Percentiles rank a stretch among this genome's conserved stretches.
These are phyloP conservation scores for Casuarina glauca DNA, from an alignment of 306 rosid species.

Conservation along the genomic window DNA sequence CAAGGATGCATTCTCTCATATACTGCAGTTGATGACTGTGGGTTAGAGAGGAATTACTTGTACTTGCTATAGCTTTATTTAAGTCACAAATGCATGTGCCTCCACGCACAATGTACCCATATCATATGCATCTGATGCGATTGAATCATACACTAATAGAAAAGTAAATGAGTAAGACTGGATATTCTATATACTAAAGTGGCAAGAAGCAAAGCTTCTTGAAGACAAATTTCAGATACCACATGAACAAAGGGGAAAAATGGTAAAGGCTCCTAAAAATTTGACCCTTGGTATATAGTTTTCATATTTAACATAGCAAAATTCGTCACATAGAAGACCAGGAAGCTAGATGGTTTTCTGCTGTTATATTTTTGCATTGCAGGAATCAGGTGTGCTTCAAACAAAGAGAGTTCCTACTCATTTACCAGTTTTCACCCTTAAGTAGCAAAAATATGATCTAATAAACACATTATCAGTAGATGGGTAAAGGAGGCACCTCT, in stretches of 20 bases:
- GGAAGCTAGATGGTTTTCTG: not conserved
- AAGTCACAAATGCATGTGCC: not conserved
- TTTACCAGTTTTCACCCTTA: not conserved
- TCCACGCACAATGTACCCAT: not conserved
- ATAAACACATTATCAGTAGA: not conserved
- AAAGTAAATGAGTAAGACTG: not conserved
- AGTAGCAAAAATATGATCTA: not conserved
- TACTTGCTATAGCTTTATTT: not conserved
- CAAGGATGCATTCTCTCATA: constrained; percentile 99
- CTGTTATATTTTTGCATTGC: not conserved
- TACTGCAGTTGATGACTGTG: constrained; percentile 62
- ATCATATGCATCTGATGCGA: not conserved
- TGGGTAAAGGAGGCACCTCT: not conserved
- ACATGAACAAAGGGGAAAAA: not conserved
- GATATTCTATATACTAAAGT: not conserved
- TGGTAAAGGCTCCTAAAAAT: not conserved
- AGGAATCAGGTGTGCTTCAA: not conserved
- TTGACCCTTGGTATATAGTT: not conserved
- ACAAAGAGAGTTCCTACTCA: not conserved
- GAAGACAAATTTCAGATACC: not conserved
- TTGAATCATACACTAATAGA: not conserved
- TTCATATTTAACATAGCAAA: not conserved
- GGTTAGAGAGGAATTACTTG: constrained; percentile 26
- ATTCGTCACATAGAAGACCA: not conserved
- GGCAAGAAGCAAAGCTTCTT: not conserved